A percentile compares a stretch with the other conserved stretches of the same genome.
Conservation (phyloP, 208 protist genomes). For the Naegleria lovaniensis region DNA sequence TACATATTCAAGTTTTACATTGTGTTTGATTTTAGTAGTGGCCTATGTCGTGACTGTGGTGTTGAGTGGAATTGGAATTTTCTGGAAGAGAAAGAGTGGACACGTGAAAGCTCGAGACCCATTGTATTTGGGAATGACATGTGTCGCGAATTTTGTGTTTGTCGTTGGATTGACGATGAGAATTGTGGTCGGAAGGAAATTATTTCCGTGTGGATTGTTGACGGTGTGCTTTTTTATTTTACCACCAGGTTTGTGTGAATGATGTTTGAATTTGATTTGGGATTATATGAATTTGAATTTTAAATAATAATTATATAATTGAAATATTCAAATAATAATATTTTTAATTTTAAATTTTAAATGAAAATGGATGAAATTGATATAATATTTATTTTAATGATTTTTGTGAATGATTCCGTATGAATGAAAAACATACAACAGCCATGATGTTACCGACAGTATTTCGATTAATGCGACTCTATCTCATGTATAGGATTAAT, state of each 20-base stretch:
- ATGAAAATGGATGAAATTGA: too few relatives aligned
- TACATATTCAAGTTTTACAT: neutral
- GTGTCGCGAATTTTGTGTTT: neutral
- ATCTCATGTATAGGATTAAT: neutral
- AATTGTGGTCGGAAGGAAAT: neutral
- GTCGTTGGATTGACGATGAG: neutral
- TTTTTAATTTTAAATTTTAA: too few relatives aligned
- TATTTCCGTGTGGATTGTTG: neutral
- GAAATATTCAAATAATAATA: too few relatives aligned
- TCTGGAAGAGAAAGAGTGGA: neutral
- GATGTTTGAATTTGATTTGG: too few relatives aligned
- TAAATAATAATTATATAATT: too few relatives aligned
- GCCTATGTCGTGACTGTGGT: neutral
- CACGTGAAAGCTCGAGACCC: neutral
- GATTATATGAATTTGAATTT: too few relatives aligned
- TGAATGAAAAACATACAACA: too few relatives aligned
- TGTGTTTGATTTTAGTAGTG: neutral
- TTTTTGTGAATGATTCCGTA: too few relatives aligned
- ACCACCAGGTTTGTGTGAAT: neutral
- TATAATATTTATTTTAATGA: too few relatives aligned
- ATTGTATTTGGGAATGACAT: neutral
- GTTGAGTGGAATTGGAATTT: neutral
- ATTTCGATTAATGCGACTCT: neutral
- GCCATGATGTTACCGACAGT: neutral
- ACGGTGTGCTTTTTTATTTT: neutral